phyloP scores from a whole-genome alignment of 768 basidiomycete genomes.

The Tricholoma bakamatsutake region DNA sequence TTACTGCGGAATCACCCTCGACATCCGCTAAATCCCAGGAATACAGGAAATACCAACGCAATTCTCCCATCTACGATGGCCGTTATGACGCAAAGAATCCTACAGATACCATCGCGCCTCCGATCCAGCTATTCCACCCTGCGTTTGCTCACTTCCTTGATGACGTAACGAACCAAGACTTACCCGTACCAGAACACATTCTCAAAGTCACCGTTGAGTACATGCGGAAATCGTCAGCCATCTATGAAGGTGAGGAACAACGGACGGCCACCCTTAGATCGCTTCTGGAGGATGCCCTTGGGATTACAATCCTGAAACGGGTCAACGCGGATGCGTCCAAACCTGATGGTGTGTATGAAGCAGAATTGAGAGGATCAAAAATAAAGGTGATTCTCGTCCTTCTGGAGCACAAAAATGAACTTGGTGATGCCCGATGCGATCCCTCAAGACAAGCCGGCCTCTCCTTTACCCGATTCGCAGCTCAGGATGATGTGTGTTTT shows the following conservation, averaged over 20 bases:
- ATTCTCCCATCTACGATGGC: slow-evolving; percentile 16
- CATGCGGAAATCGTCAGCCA: neutral
- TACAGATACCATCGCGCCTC: slow-evolving; percentile 15
- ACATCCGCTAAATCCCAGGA: neutral
- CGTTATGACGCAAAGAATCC: slow-evolving; percentile 13
- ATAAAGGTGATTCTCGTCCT: too few species aligned
- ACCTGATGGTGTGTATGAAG: too few species aligned
- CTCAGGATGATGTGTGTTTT: too few species aligned
- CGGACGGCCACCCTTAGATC: neutral
- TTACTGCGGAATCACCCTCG: neutral
- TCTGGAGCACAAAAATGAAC: too few species aligned
- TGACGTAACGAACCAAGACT: slow-evolving; percentile 6
- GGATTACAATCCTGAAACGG: neutral
- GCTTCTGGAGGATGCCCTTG: neutral
- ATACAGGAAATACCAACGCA: slow-evolving; percentile 1
- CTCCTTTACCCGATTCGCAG: too few species aligned
- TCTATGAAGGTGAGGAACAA: slow-evolving; percentile 1
- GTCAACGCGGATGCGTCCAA: neutral
- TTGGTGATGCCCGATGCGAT: too few species aligned
- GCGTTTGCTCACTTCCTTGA: slow-evolving; percentile 19
- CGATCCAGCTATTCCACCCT: slow-evolving; percentile 20
- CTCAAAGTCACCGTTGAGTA: slow-evolving; percentile 2
- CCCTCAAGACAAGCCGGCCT: too few species aligned
- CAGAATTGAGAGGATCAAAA: too few species aligned
- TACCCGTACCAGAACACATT: neutral